Evolutionary conservation across 441 rosid species (phyloP).

Genomic region (Erysimum cheiri): DNA sequence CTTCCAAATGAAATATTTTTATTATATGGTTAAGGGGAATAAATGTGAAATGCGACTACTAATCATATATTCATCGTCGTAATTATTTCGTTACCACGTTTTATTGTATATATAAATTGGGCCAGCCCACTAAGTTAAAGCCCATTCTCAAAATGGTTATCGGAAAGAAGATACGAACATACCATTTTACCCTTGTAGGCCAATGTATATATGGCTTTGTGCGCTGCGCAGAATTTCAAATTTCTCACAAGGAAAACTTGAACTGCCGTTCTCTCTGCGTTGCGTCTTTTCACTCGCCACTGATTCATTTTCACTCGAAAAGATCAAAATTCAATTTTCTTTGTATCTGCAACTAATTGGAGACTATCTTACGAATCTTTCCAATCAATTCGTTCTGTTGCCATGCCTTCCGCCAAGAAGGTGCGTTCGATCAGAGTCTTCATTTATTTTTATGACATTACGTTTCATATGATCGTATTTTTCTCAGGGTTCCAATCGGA

Average conservation of each 20-base stretch:
- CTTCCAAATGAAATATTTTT: too few species aligned
- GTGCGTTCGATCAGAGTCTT: conserved; percentile 31
- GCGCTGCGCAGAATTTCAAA: neutral
- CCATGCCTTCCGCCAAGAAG: conserved; percentile 48
- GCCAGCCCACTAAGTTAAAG: neutral
- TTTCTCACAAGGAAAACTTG: neutral
- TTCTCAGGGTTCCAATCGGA: conserved; percentile 50
- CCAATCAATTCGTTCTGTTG: conserved; percentile 3
- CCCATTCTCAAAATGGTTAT: neutral
- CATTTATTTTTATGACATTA: neutral
- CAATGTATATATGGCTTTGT: neutral
- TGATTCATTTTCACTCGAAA: neutral
- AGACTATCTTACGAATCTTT: too few species aligned
- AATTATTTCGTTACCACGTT: neutral
- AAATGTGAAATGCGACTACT: conserved; percentile 8
- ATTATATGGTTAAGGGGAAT: neutral
- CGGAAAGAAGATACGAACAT: neutral
- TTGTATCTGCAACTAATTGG: too few species aligned
- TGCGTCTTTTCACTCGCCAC: conserved; percentile 13
- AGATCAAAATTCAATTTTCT: too few species aligned
- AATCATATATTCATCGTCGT: neutral
- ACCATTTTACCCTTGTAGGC: neutral
- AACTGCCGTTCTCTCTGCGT: conserved; percentile 41
- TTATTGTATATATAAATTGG: neutral
- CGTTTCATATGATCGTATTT: neutral